Evolutionary conservation across 176 grass and related monocot genomes (phyloP), one percentile per base, ranked within the genome.

Genomic region (Melocanna baccifera): DNA sequence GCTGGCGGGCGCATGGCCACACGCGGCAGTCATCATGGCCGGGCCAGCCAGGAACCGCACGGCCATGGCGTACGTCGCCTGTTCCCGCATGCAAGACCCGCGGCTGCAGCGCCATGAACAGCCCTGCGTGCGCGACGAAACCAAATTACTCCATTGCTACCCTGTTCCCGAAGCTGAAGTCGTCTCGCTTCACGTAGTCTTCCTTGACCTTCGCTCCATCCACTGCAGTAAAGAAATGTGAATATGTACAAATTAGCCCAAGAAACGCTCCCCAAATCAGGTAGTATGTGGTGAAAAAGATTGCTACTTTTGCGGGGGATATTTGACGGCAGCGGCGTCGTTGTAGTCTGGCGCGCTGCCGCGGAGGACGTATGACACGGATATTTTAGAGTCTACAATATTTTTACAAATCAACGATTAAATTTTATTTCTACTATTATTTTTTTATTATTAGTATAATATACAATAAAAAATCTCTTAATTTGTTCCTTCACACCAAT

Each of bases 81-180:
- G 80, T 99, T 94, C 29, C 93, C 96, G 83, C 91, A 96, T 20
- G 96, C 93, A 99, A 96, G 87, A 99, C 96, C 81, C 90, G 80
- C 13, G 93, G 96, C 83, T 99, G 91, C 83, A 99, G 86, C 81
- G 91, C 96, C 96, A 99, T 99, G 85, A 99, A 96, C 89, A 99
- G 76, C 12, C 96, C 96, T 99, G 89, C 48, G 40, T 45, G 46
- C 0, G 0, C 3, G 2, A 0, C 7, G 14, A 19, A 2, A 64
- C 9, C 68, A 3, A 29, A 15, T 68, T 1, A 40, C 46, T 30
- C 96, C 80, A 81, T 41, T 7, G 67, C 72, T 18, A 79, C 90
- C 22, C 86, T 55, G 86, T 99, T 96, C 36, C 89, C 89, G 86
- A 96, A 99, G 84, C 93, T 96, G 91, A 99, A 99, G 50, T 96